Percentiles rank a stretch among this genome's conserved stretches.
These are phyloP conservation scores for Monilinia fructicola DNA, from an alignment of 2,329 filamentous ascomycete genomes.

Conservation along the genomic window DNA sequence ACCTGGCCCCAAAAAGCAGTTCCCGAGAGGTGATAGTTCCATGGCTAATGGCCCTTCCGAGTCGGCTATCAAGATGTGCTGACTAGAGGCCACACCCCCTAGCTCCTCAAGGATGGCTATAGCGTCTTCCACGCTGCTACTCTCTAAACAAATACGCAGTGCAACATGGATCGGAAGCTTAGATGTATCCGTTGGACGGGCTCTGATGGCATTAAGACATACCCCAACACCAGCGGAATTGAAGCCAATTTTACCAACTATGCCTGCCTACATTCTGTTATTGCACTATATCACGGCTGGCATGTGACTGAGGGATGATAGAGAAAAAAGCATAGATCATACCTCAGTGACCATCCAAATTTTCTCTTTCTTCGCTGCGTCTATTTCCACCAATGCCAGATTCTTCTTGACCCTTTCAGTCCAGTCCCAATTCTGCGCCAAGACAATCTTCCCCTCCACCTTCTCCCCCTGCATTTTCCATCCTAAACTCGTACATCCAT, in stretches of 20 bases:
- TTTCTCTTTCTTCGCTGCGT: not conserved
- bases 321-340: conserved; percentile 11
- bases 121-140: conserved; percentile 46
- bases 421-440: conserved; percentile 38
- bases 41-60: conserved; percentile 41
- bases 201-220: conserved; percentile 56
- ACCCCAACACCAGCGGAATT: conserved; percentile 55
- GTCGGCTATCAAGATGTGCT: conserved; percentile 56
- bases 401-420: conserved; percentile 28
- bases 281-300: not conserved
- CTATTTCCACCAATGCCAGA: conserved; percentile 28
- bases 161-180: conserved; percentile 56
- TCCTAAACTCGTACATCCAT: conserved; percentile 8
- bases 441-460: conserved; percentile 15
- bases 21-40: conserved; percentile 46
- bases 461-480: conserved; percentile 19
- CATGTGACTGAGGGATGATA: too few species aligned
- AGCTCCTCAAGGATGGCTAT: conserved; percentile 47
- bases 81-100: conserved; percentile 53
- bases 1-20: conserved; percentile 33
- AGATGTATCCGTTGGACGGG: conserved; percentile 47
- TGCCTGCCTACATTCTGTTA: conserved; percentile 31
- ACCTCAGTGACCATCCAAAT: conserved; percentile 18
- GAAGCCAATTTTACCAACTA: conserved; percentile 51
- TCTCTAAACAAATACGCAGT: conserved; percentile 53